Conservation (phyloP, 139 green algal species). For the Chlamydomonas schloesseri region DNA sequence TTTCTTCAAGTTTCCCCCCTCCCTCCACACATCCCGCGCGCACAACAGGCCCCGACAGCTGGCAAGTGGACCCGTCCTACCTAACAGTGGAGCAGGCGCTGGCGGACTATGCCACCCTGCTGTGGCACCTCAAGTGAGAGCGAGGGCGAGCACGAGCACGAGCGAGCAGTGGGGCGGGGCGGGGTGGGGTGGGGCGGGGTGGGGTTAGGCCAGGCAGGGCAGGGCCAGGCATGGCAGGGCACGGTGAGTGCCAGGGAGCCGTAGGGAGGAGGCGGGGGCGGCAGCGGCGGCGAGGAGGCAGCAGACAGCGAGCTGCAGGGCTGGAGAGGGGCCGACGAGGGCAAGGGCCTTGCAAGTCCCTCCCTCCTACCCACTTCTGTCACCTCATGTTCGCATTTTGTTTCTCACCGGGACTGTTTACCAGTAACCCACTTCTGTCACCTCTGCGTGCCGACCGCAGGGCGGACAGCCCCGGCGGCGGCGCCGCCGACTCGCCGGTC, state of each 20-base stretch:
- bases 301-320: background rate
- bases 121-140: conserved; percentile 47
- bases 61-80: conserved; percentile 55
- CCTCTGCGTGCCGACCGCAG: too few relatives aligned
- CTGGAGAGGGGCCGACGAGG: too few relatives aligned
- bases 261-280: background rate
- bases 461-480: background rate
- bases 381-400: too few relatives aligned
- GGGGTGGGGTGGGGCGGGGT: too few relatives aligned
- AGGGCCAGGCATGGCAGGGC: too few relatives aligned
- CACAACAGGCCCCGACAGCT: conserved; percentile 52
- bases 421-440: too few relatives aligned
- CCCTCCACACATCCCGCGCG: background rate
- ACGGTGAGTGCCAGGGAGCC: too few relatives aligned
- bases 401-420: too few relatives aligned
- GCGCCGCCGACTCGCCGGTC: conserved; percentile 56
- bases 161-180: background rate
- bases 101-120: conserved; percentile 74
- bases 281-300: background rate
- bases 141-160: too few relatives aligned
- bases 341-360: background rate
- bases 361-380: too few relatives aligned
- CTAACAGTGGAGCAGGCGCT: conserved; percentile 66
- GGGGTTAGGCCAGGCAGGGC: too few relatives aligned
- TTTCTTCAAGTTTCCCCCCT: too few relatives aligned